Base-by-base conservation (phyloP, 1,284 basidiomycete species). In the Polyporus tsugae region DNA sequence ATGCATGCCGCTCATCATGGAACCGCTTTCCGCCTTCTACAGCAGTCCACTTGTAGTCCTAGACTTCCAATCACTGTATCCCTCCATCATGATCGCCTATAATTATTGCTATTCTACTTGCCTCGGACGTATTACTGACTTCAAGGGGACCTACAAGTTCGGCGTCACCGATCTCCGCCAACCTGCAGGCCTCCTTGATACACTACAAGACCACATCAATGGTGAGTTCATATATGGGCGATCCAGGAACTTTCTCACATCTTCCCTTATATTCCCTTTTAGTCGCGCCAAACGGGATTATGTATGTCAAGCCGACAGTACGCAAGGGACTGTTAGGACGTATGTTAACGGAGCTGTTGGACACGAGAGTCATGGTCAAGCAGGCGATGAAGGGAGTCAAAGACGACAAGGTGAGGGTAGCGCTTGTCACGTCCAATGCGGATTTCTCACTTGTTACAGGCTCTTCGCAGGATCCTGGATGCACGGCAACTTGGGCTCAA, bases 331-430 rank as follows among this genome's bases (percentile, higher is more conserved):
- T 98, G 17, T 83, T 99, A 13, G 90, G 91, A 4, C 91, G 97
- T 74, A 99, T 99, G 97, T 84, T 99, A 70, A 89, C 87, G 19
- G 97, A 99, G 81, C 85, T 99, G 6, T 83, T 99, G 68, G 95
- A 98, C 65, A 98, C 97, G n/a, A 86, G 98, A 62, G 94, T 98
- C 7, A 99, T 99, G 97, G 92, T 99, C 49, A 99, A 98, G 78
- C 90, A 94, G 71, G 94, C 94, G 1, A 97, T 98, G 95, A 98
- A 98, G 79, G 84, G 86, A 13, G 86, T 87, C 10, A 90, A 89
- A 68, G 83, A 85, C 39, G 91, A 97, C 78, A 95, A 94, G 82
- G 95, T 92, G 59, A 65, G 74, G 6, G 19, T n/a, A 41, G 38
- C 13, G 13, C 58, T 17, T 17, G 9, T 65, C 60, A 61, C 53